These are phyloP conservation scores for Arachis hypogaea DNA, from an alignment of 306 rosid genomes.

Conservation along the genomic window DNA sequence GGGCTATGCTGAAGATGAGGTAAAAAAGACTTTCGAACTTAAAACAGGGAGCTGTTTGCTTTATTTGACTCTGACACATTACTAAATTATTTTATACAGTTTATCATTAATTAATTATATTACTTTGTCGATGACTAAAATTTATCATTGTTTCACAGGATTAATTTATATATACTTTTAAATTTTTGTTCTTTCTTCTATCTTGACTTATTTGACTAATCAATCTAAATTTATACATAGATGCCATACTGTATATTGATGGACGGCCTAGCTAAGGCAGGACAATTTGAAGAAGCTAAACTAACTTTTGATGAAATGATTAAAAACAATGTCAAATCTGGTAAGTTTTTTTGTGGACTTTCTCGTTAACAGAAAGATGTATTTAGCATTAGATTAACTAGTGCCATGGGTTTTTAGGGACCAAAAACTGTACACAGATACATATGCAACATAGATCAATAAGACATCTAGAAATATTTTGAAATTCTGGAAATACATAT, in stretches of 20 bases:
- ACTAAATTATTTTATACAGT: constrained; percentile 23
- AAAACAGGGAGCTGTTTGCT: constrained; percentile 10
- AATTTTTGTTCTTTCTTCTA: constrained; percentile 20
- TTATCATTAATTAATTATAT: not conserved
- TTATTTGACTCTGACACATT: constrained; percentile 26
- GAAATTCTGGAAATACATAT: constrained; percentile 29
- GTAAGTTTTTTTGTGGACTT: constrained; percentile 49
- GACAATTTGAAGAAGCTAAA: constrained; percentile 72
- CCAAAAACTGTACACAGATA: not conserved
- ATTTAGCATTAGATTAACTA: not conserved
- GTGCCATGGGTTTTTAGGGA: constrained; percentile 22
- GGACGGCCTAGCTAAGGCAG: constrained; percentile 85
- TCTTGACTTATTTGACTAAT: constrained; percentile 18
- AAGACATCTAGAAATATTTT: constrained; percentile 15
- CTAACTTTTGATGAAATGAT: constrained; percentile 69
- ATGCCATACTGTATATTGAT: constrained; percentile 88
- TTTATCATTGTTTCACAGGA: constrained; percentile 4
- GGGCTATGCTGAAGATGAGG: constrained; percentile 94
- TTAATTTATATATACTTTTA: constrained; percentile 11
- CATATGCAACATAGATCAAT: constrained; percentile 1
- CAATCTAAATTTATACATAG: constrained; percentile 45
- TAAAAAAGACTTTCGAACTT: constrained; percentile 34
- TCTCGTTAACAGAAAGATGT: constrained; percentile 31
- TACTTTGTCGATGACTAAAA: constrained; percentile 19
- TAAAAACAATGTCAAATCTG: constrained; percentile 61